phyloP scores from a whole-genome alignment of 2,329 filamentous ascomycete genomes.

The Penicillium sp. region DNA sequence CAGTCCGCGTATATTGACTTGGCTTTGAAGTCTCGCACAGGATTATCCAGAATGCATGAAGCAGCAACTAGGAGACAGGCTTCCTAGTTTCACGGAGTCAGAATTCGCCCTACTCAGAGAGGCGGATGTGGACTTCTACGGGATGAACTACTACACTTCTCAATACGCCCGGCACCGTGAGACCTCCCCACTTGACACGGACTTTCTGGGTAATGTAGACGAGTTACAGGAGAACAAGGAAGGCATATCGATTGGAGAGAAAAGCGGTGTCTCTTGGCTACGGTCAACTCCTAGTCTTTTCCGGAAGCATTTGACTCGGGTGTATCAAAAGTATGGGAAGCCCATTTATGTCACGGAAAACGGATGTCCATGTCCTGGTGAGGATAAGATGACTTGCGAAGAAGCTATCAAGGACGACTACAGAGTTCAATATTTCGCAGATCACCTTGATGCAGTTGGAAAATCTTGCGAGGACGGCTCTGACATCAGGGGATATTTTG shows the following conservation, averaged over 20 bases:
- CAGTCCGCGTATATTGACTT: background rate
- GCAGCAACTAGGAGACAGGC: conserved; percentile 21
- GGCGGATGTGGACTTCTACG: conserved; percentile 27
- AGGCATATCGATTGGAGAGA: conserved; percentile 23
- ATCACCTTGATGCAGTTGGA: conserved; percentile 43
- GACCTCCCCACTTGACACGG: conserved; percentile 20
- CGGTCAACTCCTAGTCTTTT: conserved; percentile 21
- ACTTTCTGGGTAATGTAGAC: conserved; percentile 27
- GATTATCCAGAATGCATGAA: conserved; percentile 27
- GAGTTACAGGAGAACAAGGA: conserved; percentile 24
- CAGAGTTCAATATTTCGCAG: conserved; percentile 40
- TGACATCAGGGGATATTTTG: conserved; percentile 34
- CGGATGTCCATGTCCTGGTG: conserved; percentile 38
- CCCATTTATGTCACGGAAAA: conserved; percentile 31
- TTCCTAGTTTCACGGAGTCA: conserved; percentile 21
- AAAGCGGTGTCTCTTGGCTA: conserved; percentile 21
- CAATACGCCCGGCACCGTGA: conserved; percentile 27
- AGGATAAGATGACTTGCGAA: conserved; percentile 36
- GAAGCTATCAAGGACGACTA: conserved; percentile 42
- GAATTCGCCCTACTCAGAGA: conserved; percentile 23
- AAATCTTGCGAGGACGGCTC: conserved; percentile 27
- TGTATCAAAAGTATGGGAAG: conserved; percentile 26
- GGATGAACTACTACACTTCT: conserved; percentile 33
- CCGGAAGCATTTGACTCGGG: conserved; percentile 26
- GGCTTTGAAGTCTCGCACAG: conserved; percentile 16